Base-by-base conservation (phyloP, 75 land plant species). In the Picea glauca region DNA sequence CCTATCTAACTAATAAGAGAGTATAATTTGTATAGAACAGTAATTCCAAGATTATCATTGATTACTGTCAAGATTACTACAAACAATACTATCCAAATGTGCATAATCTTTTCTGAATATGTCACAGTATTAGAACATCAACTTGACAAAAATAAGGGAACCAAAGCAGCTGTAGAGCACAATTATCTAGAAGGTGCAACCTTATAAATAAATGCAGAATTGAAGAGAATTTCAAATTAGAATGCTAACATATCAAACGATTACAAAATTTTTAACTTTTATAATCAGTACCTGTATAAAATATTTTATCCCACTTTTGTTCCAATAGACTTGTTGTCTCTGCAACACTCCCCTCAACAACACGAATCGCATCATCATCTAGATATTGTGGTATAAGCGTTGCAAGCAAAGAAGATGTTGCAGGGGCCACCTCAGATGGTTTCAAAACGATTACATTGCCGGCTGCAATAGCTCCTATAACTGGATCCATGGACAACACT, bases 291-390 rank as follows among this genome's bases (percentile, higher is more conserved):
- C 99, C 99, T 88, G 99, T 96, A 79, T 92, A 96, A 80, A 91
- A 88, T 63, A 96, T 96, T 83, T 94, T 96, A 83, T 96, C 99
- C 99, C 99, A 96, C 70, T 83, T 88, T 75, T 96, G 98, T 78
- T 86, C 91, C 84, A 96, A 87, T 31, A 96, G 76, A 13, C 88
- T 85, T 54, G 88, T 83, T 35, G 96, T 90, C 84, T 92, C 96
- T 78, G 87, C 79, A 73, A 95, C 86, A 74, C 86, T 86, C 8
- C 99, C 99, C 78, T 96, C 98, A 56, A 96, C 93, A 78, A 96
- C 98, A 73, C 68, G 89, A 31, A 96, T 83, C 58, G 89, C 91
- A 75, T 80, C 83, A 15, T 13, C 78, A 82, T 96, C 99, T 76
- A 94, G 12, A 60, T 94, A 96, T 60, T 83, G 40, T 18, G 83